A percentile compares a stretch with the other conserved stretches of the same genome.
These are phyloP conservation scores for Fusarium goolgardi DNA, from an alignment of 2,329 filamentous ascomycete species.

Conservation along the genomic window DNA sequence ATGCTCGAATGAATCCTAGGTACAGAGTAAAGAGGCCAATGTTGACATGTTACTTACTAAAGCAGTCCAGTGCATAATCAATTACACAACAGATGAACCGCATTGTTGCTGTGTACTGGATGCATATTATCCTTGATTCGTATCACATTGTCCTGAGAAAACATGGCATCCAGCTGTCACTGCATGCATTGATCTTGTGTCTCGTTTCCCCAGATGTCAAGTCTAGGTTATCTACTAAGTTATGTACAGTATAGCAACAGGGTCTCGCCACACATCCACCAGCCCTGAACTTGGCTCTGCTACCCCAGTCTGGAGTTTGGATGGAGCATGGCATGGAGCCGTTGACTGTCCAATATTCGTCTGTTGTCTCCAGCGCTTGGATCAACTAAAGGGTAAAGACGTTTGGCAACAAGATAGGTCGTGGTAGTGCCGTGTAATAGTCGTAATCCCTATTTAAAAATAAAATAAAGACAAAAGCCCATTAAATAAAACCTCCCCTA, in stretches of 20 bases:
- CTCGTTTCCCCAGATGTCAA: conserved; percentile 14
- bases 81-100: neutral
- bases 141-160: neutral
- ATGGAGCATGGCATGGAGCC: neutral
- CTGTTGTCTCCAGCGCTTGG: neutral
- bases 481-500: neutral
- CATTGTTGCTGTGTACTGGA: neutral
- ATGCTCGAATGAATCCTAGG: neutral
- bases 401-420: neutral
- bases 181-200: conserved; percentile 20
- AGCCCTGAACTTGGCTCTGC: conserved; percentile 23
- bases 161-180: neutral
- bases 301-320: conserved; percentile 34
- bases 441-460: neutral
- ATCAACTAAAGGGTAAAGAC: neutral
- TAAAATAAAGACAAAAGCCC: neutral
- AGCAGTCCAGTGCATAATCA: neutral
- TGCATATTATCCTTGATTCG: neutral
- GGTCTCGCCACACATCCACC: conserved; percentile 9
- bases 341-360: conserved; percentile 12
- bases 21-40: neutral
- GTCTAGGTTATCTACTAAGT: conserved; percentile 7
- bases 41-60: neutral
- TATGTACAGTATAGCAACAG: neutral
- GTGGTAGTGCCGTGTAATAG: neutral